Percentiles rank a stretch among this genome's conserved stretches.
These are phyloP conservation scores for Tolypocladium capitatum DNA, from an alignment of 2,329 filamentous ascomycete genomes.

Conservation along the genomic window DNA sequence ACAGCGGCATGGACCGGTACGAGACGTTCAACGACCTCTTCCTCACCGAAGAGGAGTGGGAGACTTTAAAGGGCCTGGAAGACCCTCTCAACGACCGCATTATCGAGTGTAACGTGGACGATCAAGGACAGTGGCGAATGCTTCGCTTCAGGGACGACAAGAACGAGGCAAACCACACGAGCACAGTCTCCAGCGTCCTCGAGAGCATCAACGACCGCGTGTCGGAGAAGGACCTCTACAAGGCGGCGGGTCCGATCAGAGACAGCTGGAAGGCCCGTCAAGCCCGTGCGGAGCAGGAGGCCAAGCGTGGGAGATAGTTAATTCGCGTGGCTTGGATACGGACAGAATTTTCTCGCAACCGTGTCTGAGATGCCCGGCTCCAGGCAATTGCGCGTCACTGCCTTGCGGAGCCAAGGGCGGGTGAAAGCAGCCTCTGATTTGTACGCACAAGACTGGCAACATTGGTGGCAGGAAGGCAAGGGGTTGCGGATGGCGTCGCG, in stretches of 20 bases:
- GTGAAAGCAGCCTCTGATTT: neutral
- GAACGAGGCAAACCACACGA: slow-evolving; percentile 75
- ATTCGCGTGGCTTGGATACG: neutral
- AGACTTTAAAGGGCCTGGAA: slow-evolving; percentile 56
- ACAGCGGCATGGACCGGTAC: slow-evolving; percentile 39
- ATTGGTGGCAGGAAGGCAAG: neutral
- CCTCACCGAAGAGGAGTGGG: slow-evolving; percentile 70
- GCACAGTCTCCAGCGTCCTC: slow-evolving; percentile 72
- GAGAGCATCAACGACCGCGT: slow-evolving; percentile 83
- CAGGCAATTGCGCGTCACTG: neutral
- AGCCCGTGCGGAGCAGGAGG: slow-evolving; percentile 16
- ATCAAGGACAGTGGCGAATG: slow-evolving; percentile 65
- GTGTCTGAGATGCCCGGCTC: neutral
- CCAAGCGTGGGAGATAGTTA: slow-evolving; percentile 5
- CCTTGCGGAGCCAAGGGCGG: neutral
- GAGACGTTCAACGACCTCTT: slow-evolving; percentile 53
- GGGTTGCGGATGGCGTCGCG: neutral
- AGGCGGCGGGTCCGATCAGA: slow-evolving; percentile 56
- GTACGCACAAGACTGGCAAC: neutral
- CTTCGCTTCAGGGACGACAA: slow-evolving; percentile 91
- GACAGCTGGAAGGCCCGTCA: slow-evolving; percentile 63
- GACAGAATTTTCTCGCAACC: neutral
- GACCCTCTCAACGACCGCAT: slow-evolving; percentile 76
- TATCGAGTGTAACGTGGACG: slow-evolving; percentile 79
- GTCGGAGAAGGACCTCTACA: slow-evolving; percentile 66